These are phyloP conservation scores for Inonotus hispidus DNA, from an alignment of 1,284 basidiomycete species.

Conservation along the genomic window DNA sequence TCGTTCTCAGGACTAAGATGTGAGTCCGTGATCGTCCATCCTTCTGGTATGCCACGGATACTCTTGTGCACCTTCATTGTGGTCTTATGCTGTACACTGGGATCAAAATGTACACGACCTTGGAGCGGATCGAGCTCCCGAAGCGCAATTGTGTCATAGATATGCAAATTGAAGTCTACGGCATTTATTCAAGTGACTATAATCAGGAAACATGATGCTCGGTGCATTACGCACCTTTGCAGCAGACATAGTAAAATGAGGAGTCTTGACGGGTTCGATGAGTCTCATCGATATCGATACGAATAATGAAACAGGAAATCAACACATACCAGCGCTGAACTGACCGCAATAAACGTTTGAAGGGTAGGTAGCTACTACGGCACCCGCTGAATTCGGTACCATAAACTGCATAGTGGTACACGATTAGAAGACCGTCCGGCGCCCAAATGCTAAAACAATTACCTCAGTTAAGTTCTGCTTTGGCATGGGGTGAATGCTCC, in stretches of 20 bases:
- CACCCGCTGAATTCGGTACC: constrained; percentile 84
- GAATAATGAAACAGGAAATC: constrained; percentile 22
- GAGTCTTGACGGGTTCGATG: constrained; percentile 45
- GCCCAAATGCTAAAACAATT: not conserved
- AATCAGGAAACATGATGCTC: not conserved
- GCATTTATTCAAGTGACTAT: constrained; percentile 13
- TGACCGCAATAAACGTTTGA: constrained; percentile 91
- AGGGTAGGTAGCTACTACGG: constrained; percentile 78
- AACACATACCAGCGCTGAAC: constrained; percentile 66
- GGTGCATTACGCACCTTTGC: constrained; percentile 49
- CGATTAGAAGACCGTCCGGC: not conserved
- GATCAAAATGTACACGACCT: constrained; percentile 19
- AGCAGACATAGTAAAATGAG: constrained; percentile 78
- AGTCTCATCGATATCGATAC: no score
- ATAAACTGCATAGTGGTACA: constrained; percentile 43
- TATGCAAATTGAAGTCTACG: constrained; percentile 78
- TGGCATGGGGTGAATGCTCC: constrained; percentile 33
- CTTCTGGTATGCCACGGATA: constrained; percentile 68
- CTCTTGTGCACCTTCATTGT: constrained; percentile 75
- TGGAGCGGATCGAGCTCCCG: constrained; percentile 23
- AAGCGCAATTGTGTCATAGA: constrained; percentile 76
- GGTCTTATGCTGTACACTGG: constrained; percentile 43
- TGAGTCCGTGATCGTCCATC: constrained; percentile 94
- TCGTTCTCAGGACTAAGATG: constrained; percentile 90
- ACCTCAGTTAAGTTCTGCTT: constrained; percentile 54